Base-by-base conservation (phyloP, 805 yeast genomes). In the Cephaloascus fragrans region DNA sequence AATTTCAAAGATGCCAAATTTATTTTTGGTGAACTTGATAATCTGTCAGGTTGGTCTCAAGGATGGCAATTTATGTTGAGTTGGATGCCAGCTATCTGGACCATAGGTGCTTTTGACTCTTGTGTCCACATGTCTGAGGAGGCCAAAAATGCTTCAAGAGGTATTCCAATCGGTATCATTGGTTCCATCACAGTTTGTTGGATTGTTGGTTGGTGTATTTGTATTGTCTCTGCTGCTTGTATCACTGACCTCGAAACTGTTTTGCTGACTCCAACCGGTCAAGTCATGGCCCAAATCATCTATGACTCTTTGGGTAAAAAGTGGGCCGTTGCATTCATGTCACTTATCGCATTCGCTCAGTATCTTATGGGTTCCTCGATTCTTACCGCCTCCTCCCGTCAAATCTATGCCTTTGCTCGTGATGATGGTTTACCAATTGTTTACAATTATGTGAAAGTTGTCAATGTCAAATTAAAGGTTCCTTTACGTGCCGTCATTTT, bases 91-190 rank as follows among this genome's bases (percentile, higher is more conserved):
- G 77, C 80, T 1, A 71, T 80, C 42, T 82, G 89, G 88, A 78
- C 85, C 16, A 80, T 81, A 52, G 83, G 83, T 19, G 77, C 83
- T 0, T 80, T 79, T 53, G 88, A 81, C 53, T 73, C 83, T 5
- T 76, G 81, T 48, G 77, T 81, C 37, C 87, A 81, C 59, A 75
- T 79, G 75, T 67, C 81, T 18, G 89, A 81, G 55, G 87, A 81
- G 55, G 82, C 82, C 19, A 62, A 64, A 39, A 73, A 78, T 50
- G 81, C 87, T 18, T 62, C 76, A 3, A 64, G 63, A 37, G 75
- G 83, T 10, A 80, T 79, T 3, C 86, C 88, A 3, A 57, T 73
- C 36, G 87, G 85, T 34, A 80, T 81, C 36, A 58, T 75, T 18
- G 69, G 77, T 19, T 72, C 84, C 4, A 75, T 78, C 37, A 43